These are phyloP conservation scores for Starmerella sirachaensis DNA, from an alignment of 805 yeast genomes.

Conservation along the genomic window DNA sequence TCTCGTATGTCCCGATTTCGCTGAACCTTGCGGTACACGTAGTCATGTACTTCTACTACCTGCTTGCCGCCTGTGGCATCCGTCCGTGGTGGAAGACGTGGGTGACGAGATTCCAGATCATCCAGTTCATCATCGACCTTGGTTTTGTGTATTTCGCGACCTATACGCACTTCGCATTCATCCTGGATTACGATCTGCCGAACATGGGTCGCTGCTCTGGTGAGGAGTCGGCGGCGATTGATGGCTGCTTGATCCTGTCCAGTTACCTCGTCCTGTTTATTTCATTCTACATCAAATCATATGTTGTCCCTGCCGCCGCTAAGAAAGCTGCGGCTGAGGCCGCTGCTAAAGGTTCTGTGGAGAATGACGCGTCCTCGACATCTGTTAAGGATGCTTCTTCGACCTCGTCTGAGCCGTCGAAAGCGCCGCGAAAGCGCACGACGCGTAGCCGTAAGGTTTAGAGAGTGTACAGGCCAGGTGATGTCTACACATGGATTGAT, in stretches of 20 bases:
- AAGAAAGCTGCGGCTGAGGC: slow-evolving; percentile 14
- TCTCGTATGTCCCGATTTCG: slow-evolving; percentile 88
- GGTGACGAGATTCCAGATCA: slow-evolving; percentile 93
- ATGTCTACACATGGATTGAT: background rate
- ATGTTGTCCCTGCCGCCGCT: slow-evolving; percentile 36
- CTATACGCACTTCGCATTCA: slow-evolving; percentile 73
- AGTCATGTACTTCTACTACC: slow-evolving; percentile 96
- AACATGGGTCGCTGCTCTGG: slow-evolving; percentile 81
- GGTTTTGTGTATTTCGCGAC: slow-evolving; percentile 88
- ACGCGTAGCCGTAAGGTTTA: slow-evolving; percentile 20
- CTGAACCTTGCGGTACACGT: slow-evolving; percentile 88
- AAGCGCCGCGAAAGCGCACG: slow-evolving; percentile 17
- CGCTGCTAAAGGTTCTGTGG: slow-evolving; percentile 5
- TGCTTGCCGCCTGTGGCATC: slow-evolving; percentile 81
- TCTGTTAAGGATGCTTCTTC: slow-evolving; percentile 1
- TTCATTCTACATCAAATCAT: slow-evolving; percentile 80
- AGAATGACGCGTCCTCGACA: background rate
- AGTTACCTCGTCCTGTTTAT: slow-evolving; percentile 83
- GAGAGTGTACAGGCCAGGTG: background rate
- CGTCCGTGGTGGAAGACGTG: slow-evolving; percentile 99
- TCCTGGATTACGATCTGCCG: slow-evolving; percentile 55
- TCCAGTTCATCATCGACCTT: slow-evolving; percentile 83
- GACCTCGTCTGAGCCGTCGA: slow-evolving; percentile 2
- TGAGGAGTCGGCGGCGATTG: slow-evolving; percentile 81
- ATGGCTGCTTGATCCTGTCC: slow-evolving; percentile 78